Evolutionary conservation across 1,284 basidiomycete genomes (phyloP), one percentile per base, ranked within the genome.

Genomic region (Tylopilus sp.): DNA sequence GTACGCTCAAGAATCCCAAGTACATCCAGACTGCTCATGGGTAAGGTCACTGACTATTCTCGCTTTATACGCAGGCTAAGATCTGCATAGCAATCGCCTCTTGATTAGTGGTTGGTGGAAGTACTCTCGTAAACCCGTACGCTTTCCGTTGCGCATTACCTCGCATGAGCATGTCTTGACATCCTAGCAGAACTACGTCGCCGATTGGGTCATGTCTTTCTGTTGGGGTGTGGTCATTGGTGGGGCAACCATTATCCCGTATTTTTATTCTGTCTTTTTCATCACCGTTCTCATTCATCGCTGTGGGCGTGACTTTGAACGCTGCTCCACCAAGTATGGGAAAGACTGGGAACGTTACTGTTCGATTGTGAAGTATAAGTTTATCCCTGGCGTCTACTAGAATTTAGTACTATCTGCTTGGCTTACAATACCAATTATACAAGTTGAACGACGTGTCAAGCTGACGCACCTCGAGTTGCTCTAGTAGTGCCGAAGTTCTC

Each of bases 201-300:
- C 89, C 51, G 92, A 95, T 69, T 93, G 89, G 89, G 74, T 78
- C 30, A 92, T 93, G 80, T 82, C 87, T 56, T 77, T 96, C 60
- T 88, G 84, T 40, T 98, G 96, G 96, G 95, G 92, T 48, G 80
- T 89, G 39, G 78, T 89, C 61, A 86, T 92, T 42, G 94, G 96
- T 31, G 76, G 82, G 19, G 80, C 85, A 42, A 89, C 89, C 6
- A 77, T 86, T 41, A 97, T 99, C 65, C 94, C 94, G 0, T 95
- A 97, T 74, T 98, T 92, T 73, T 96, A 97, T 72, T 91, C 91
- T 6, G 75, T 92, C 45, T 96, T 96, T 79, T 96, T 96, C 77
- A 84, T 94, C 62, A 81, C 81, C 21, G 92, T 96, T 25, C 81
- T 97, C 48, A 76, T 90, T 25, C 94, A 97, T 65, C 83, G 94